Evolutionary conservation across 768 basidiomycete genomes (phyloP).

Genomic region (Trametes cubensis): DNA sequence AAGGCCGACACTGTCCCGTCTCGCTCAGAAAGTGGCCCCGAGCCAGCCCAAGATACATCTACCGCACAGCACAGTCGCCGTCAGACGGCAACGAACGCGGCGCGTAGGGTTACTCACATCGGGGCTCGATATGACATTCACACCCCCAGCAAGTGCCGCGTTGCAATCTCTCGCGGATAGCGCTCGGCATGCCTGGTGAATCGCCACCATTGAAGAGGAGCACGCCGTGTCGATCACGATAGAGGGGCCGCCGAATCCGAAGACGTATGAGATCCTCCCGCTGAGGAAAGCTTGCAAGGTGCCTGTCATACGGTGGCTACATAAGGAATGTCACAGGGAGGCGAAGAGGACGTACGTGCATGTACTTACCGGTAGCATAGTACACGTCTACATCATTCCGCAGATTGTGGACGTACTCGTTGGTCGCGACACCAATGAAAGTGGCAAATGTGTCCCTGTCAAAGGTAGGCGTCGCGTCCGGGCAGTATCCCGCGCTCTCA

Average conservation of each 20-base stretch:
- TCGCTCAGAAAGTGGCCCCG: slow-evolving; percentile 69
- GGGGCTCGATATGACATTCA: slow-evolving; percentile 69
- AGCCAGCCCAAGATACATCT: slow-evolving; percentile 75
- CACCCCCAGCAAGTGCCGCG: slow-evolving; percentile 73
- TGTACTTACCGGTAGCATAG: slow-evolving; percentile 60
- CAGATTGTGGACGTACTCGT: slow-evolving; percentile 71
- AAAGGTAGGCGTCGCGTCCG: slow-evolving; percentile 54
- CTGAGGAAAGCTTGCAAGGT: slow-evolving; percentile 69
- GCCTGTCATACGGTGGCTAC: slow-evolving; percentile 43
- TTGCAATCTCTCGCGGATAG: slow-evolving; percentile 65
- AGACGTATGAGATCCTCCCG: slow-evolving; percentile 70
- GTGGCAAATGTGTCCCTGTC: slow-evolving; percentile 60
- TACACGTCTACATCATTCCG: slow-evolving; percentile 65
- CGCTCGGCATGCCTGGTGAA: slow-evolving; percentile 71
- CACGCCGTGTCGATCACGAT: slow-evolving; percentile 76
- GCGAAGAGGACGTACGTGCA: slow-evolving; percentile 1
- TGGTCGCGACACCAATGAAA: slow-evolving; percentile 69
- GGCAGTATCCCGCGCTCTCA: slow-evolving; percentile 72
- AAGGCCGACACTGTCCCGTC: slow-evolving; percentile 68
- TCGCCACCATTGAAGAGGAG: slow-evolving; percentile 67
- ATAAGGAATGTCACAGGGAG: not conserved
- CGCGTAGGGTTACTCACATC: slow-evolving; percentile 50
- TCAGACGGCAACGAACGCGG: not conserved
- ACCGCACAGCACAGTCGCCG: not conserved
- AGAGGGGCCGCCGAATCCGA: slow-evolving; percentile 71